Evolutionary conservation across 1,284 basidiomycete genomes (phyloP).

Genomic region (Cryptococcus floricola): DNA sequence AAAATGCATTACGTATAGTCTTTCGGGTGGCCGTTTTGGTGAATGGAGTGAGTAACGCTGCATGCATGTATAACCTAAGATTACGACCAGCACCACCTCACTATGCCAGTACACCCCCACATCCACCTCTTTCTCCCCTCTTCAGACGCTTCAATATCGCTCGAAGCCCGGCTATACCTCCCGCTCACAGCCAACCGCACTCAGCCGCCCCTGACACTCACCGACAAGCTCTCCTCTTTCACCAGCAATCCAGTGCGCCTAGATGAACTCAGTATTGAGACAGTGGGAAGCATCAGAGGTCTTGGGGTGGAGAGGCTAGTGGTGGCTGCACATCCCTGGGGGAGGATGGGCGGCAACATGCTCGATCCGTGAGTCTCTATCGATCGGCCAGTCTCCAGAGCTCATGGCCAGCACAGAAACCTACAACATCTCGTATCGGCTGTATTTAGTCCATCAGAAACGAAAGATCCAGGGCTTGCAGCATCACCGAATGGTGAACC

Average conservation of each 20-base stretch:
- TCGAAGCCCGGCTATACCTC: slow-evolving; percentile 39
- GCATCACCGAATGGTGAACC: background rate
- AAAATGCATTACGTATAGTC: too few species aligned
- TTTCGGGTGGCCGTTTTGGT: too few species aligned
- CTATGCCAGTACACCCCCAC: slow-evolving; percentile 16
- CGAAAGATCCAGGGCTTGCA: background rate
- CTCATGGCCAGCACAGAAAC: background rate
- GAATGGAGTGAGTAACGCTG: too few species aligned
- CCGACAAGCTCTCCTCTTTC: background rate
- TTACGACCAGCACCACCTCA: too few species aligned
- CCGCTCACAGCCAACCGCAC: slow-evolving; percentile 4
- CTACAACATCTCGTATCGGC: slow-evolving; percentile 20
- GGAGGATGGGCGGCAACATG: slow-evolving; percentile 39
- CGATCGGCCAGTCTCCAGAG: background rate
- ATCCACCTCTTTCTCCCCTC: slow-evolving; percentile 36
- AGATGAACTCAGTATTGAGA: slow-evolving; percentile 4
- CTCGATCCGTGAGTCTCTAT: slow-evolving; percentile 35
- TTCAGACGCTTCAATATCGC: slow-evolving; percentile 13
- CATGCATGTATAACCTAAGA: too few species aligned
- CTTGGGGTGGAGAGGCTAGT: slow-evolving; percentile 23
- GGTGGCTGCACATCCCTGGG: slow-evolving; percentile 42
- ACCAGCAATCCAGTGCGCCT: slow-evolving; percentile 4
- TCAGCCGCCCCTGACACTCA: background rate
- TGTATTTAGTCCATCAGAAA: slow-evolving; percentile 6
- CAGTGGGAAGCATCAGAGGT: slow-evolving; percentile 1